Evolutionary conservation across 805 yeast genomes (phyloP).

Genomic region (Debaryomyces castellii): DNA sequence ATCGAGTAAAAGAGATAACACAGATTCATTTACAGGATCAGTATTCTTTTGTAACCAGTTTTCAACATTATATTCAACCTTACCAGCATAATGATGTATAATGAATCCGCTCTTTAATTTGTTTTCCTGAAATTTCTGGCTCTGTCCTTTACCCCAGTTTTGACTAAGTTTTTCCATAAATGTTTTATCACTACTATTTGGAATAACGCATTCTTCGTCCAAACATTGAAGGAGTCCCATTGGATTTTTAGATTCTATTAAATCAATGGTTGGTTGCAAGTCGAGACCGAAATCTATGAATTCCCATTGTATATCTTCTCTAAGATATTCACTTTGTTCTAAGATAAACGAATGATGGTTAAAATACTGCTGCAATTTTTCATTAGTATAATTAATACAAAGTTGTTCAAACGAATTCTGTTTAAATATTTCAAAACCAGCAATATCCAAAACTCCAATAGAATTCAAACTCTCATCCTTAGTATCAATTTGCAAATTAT

Average conservation of each 20-base stretch:
- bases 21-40: conserved; percentile 83
- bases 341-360: conserved; percentile 61
- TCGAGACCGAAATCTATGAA: conserved; percentile 94
- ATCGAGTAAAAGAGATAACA: conserved; percentile 56
- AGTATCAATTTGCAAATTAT: conserved; percentile 46
- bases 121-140: conserved; percentile 63
- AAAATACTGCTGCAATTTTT: conserved; percentile 59
- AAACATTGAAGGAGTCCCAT: conserved; percentile 83
- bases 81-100: conserved; percentile 91
- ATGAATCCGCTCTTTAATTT: conserved; percentile 76
- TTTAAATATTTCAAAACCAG: conserved; percentile 61
- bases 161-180: conserved; percentile 77
- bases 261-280: conserved; percentile 88
- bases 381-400: conserved; percentile 61
- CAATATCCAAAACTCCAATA: conserved; percentile 60
- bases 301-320: conserved; percentile 62
- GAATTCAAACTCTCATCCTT: conserved; percentile 30
- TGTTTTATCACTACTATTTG: conserved; percentile 79
- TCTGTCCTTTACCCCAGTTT: conserved; percentile 54
- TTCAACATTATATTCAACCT: conserved; percentile 88
- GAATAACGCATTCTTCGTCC: conserved; percentile 95
- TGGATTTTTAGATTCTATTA: conserved; percentile 74
- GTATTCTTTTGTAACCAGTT: conserved; percentile 95
- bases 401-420: conserved; percentile 59
- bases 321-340: conserved; percentile 58